A percentile compares a stretch with the other conserved stretches of the same genome.
Evolutionary conservation across 2,329 filamentous ascomycete genomes (phyloP).

Genomic region (Penicillium freii): DNA sequence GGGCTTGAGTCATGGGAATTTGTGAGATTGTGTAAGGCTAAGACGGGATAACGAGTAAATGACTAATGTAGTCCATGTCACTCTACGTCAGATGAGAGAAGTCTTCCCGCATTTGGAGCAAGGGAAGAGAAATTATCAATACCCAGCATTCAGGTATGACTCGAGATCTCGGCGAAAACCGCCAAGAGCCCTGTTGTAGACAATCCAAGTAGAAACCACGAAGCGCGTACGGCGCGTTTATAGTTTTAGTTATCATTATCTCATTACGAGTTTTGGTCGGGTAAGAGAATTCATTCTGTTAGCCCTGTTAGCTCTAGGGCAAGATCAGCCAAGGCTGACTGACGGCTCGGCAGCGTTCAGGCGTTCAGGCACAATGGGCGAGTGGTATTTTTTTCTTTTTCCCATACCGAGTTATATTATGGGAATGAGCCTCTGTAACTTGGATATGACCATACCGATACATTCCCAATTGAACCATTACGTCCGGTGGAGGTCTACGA

Average conservation of each 20-base stretch:
- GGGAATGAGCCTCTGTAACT: not conserved
- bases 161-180: constrained; percentile 1
- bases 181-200: not conserved
- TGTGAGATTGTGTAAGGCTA: not conserved
- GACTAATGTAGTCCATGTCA: constrained; percentile 5
- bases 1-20: not conserved
- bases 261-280: constrained; percentile 4
- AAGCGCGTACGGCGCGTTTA: constrained; percentile 10
- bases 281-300: constrained; percentile 1
- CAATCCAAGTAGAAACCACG: not conserved
- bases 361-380: constrained; percentile 8
- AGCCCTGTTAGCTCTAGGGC: constrained; percentile 1
- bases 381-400: not conserved
- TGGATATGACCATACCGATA: constrained; percentile 4
- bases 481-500: not conserved
- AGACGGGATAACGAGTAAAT: not conserved
- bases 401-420: not conserved
- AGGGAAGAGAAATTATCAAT: constrained; percentile 2
- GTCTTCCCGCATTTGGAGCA: constrained; percentile 1
- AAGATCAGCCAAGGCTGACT: constrained; percentile 9
- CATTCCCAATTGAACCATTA: not conserved
- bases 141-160: constrained; percentile 12
- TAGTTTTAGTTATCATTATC: not conserved
- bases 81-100: constrained; percentile 7
- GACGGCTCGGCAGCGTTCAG: constrained; percentile 9